phyloP scores from a whole-genome alignment of 306 rosid species.

The Vachellia pachyceras region DNA sequence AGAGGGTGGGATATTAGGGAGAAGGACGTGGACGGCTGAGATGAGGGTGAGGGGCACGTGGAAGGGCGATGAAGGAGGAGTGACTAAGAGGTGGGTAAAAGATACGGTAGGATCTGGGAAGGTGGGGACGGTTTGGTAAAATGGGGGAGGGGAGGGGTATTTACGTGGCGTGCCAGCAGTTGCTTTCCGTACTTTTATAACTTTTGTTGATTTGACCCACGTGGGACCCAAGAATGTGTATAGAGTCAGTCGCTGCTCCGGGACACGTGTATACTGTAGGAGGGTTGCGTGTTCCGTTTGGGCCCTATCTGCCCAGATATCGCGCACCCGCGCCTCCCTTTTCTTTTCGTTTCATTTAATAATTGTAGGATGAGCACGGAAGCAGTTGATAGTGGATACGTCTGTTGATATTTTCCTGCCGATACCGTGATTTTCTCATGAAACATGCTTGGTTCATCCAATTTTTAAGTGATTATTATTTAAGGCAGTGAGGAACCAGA shows the following conservation, averaged over 20 bases:
- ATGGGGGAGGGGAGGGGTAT: background rate
- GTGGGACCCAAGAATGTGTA: background rate
- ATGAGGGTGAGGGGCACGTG: conserved; percentile 50
- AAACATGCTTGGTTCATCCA: no score
- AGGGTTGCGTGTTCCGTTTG: conserved; percentile 49
- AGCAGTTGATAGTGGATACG: no score
- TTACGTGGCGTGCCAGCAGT: conserved; percentile 63
- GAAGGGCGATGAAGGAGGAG: conserved; percentile 26
- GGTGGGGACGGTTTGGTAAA: conserved; percentile 48
- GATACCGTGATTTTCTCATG: no score
- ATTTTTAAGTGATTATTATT: no score
- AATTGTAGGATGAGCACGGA: background rate
- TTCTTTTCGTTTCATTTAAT: background rate
- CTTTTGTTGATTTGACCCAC: conserved; percentile 25
- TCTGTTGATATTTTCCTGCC: no score
- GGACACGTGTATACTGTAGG: conserved; percentile 44
- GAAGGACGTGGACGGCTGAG: conserved; percentile 75
- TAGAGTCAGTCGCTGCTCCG: background rate
- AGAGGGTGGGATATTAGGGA: conserved; percentile 41
- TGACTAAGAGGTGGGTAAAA: conserved; percentile 46
- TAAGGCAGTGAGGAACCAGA: no score
- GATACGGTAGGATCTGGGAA: conserved; percentile 26
- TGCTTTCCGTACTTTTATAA: conserved; percentile 30
- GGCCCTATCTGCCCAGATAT: conserved; percentile 25
- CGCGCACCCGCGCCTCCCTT: background rate